phyloP scores from a whole-genome alignment of 805 yeast genomes.

The Priceomyces melissophilus region DNA sequence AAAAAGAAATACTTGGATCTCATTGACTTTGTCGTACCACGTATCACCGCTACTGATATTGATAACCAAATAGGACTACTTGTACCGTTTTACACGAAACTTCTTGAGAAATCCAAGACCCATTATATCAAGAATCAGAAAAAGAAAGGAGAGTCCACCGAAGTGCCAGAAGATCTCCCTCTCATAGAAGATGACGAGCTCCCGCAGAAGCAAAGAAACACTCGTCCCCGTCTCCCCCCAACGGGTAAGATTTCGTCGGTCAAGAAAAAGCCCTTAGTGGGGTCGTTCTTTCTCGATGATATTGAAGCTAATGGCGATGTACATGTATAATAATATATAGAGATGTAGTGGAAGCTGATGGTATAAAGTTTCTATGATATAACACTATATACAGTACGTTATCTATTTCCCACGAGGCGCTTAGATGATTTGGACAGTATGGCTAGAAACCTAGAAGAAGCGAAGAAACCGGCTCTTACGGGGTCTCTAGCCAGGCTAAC shows the following conservation, averaged over 20 bases:
- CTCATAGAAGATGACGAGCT: slow-evolving; percentile 79
- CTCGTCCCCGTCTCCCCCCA: slow-evolving; percentile 82
- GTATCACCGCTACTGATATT: slow-evolving; percentile 51
- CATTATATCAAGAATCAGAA: slow-evolving; percentile 37
- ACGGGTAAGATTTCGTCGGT: slow-evolving; percentile 75
- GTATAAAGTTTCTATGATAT: neutral
- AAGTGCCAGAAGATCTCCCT: slow-evolving; percentile 41
- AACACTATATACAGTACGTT: neutral
- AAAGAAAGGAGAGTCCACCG: slow-evolving; percentile 37
- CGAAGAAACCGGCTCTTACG: slow-evolving; percentile 3
- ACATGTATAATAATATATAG: neutral
- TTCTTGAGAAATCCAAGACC: slow-evolving; percentile 42
- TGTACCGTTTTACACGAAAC: slow-evolving; percentile 46
- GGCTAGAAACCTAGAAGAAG: slow-evolving; percentile 2
- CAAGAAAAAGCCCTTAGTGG: slow-evolving; percentile 59
- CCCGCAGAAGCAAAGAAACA: slow-evolving; percentile 72
- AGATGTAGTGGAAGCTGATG: neutral
- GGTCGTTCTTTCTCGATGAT: slow-evolving; percentile 52
- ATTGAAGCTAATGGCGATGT: slow-evolving; percentile 7
- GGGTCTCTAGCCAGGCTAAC: slow-evolving; percentile 6
- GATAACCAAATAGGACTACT: slow-evolving; percentile 55
- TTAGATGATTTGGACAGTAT: neutral
- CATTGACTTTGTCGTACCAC: slow-evolving; percentile 50
- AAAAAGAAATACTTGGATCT: slow-evolving; percentile 63
- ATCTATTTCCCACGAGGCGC: neutral